A percentile compares a stretch with the other conserved stretches of the same genome.
phyloP scores from a whole-genome alignment of 495 filamentous ascomycete genomes.

The Penicillium canariense region DNA sequence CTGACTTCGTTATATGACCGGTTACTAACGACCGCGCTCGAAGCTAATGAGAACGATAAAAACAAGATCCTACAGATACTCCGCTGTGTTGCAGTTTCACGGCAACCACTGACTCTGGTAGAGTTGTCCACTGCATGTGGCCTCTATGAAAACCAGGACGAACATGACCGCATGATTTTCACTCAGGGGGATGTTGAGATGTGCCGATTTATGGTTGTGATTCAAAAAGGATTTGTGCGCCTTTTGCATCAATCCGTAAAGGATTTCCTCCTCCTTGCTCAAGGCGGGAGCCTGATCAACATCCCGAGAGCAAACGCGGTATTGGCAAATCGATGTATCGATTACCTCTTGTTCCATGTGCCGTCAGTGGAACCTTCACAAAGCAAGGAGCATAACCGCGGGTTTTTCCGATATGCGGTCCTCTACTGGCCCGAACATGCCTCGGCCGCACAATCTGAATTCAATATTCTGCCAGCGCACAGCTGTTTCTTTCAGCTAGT shows the following conservation, averaged over 20 bases:
- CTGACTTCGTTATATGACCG: slow-evolving; percentile 19
- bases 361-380: no score
- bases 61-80: slow-evolving; percentile 5
- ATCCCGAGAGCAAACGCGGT: no score
- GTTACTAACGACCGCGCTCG: slow-evolving; percentile 15
- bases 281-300: no score
- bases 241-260: slow-evolving; percentile 25
- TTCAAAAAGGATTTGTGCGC: slow-evolving; percentile 11
- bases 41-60: slow-evolving; percentile 1
- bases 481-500: no score
- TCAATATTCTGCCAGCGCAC: no score
- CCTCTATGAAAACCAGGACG: slow-evolving; percentile 16
- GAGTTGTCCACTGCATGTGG: slow-evolving; percentile 15
- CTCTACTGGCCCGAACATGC: no score
- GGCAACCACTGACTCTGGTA: slow-evolving; percentile 9
- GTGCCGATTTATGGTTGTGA: slow-evolving; percentile 20
- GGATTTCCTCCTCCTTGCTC: no score
- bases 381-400: no score
- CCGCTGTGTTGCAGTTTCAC: slow-evolving; percentile 10
- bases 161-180: slow-evolving; percentile 1
- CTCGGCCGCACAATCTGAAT: no score
- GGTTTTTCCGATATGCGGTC: no score
- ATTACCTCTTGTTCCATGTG: no score
- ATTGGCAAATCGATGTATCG: no score
- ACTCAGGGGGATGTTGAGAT: slow-evolving; percentile 15